Evolutionary conservation across 345 rosid species (phyloP), one percentile per base, ranked within the genome.

Genomic region (Dimocarpus longan): DNA sequence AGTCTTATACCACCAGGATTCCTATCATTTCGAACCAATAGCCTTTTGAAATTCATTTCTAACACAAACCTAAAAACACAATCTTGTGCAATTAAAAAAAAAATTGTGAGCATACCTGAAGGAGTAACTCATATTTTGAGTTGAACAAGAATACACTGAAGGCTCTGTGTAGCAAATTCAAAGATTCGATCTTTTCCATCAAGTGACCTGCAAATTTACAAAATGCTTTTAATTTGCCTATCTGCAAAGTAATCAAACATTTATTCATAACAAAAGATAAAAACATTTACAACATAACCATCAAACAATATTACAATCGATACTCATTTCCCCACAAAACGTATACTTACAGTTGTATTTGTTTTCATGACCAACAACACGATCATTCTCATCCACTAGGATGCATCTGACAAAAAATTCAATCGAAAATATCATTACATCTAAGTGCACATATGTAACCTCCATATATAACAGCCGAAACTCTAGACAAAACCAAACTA

Each of bases 91-190:
- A 24, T 32, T n/a, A n/a, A n/a, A n/a, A 43, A 43, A 57, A 56
- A 37, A n/a, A 4, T 13, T 32, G 26, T 39, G 18, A 18, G 18
- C 32, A 79, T 82, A 96, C 99, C 98, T 96, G 99, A 81, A 96
- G 98, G 74, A 96, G 98, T 65, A 96, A 80, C 91, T 96, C 99
- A 72, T 93, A 92, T 73, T 93, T 96, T 21, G 98, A 85, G 93
- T 94, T 96, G 78, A 94, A 94, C 76, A 96, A 83, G 82, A 96
- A 96, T 10, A 96, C 99, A 71, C 99, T 96, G 82, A 96, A 96
- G 52, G 99, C 99, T 82, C 99, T 93, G 82, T 93, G 99, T 76
- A 96, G 90, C 83, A 92, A 73, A 74, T 91, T 88, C 75, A 86
- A 91, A 80, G 93, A 84, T 84, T 89, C 88, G 62, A 96, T 92